Evolutionary conservation across 768 basidiomycete genomes (phyloP).

Genomic region (Russula dissimulans): DNA sequence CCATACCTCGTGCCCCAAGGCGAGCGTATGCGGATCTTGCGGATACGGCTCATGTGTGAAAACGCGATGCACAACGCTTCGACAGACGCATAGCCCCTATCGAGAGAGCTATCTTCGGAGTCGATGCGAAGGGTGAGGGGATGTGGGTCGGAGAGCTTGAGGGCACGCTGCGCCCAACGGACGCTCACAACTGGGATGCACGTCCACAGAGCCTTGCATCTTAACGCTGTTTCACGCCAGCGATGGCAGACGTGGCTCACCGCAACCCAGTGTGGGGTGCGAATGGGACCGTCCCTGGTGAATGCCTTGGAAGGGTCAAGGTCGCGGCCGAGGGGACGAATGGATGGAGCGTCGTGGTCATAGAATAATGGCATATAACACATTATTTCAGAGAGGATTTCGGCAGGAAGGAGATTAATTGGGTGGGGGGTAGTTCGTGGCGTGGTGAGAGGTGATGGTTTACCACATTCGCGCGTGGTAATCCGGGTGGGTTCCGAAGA

Average conservation of each 20-base stretch:
- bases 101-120: slow-evolving; percentile 6
- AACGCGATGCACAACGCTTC: slow-evolving; percentile 4
- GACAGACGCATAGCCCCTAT: slow-evolving; percentile 11
- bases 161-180: slow-evolving; percentile 5
- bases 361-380: slow-evolving; percentile 12
- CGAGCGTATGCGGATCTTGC: not conserved
- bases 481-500: not conserved
- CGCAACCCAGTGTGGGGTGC: slow-evolving; percentile 17
- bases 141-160: slow-evolving; percentile 10
- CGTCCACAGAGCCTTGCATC: slow-evolving; percentile 13
- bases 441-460: not conserved
- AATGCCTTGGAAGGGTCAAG: slow-evolving; percentile 8
- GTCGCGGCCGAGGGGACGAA: slow-evolving; percentile 1
- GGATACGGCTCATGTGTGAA: not conserved
- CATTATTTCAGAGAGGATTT: slow-evolving; percentile 14
- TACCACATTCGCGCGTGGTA: not conserved
- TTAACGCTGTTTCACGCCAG: slow-evolving; percentile 13
- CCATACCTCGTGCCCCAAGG: slow-evolving; percentile 15
- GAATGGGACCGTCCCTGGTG: slow-evolving; percentile 8
- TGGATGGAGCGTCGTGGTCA: slow-evolving; percentile 6
- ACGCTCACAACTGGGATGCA: slow-evolving; percentile 8
- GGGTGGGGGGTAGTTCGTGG: not conserved
- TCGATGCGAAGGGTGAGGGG: slow-evolving; percentile 8
- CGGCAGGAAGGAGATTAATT: slow-evolving; percentile 2
- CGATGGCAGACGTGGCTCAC: slow-evolving; percentile 15